Conservation (phyloP, 768 basidiomycete species). For the Tulasnella sp. region DNA sequence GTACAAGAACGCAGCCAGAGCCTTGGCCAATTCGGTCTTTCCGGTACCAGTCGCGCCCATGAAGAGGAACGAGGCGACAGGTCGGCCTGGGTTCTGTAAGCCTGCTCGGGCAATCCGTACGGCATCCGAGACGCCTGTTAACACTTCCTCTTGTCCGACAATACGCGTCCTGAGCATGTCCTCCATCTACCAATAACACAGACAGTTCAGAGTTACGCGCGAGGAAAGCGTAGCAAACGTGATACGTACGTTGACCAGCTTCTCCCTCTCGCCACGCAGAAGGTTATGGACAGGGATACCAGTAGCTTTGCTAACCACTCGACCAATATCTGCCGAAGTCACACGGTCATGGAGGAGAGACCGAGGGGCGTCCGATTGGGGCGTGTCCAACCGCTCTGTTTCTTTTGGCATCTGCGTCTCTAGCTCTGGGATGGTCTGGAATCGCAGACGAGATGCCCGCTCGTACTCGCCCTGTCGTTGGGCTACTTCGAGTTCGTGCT, state of each 20-base stretch:
- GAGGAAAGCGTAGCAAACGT: too few species aligned
- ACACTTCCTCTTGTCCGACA: conserved; percentile 86
- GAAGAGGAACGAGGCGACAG: conserved; percentile 89
- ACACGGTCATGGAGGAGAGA: conserved; percentile 75
- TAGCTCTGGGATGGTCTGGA: conserved; percentile 74
- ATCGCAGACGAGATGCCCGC: conserved; percentile 70
- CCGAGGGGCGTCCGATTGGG: conserved; percentile 28
- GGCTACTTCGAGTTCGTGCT: conserved; percentile 76
- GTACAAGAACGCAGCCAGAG: conserved; percentile 79
- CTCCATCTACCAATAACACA: conserved; percentile 96
- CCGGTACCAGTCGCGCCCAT: conserved; percentile 82
- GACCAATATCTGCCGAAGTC: conserved; percentile 78
- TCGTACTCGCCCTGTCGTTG: conserved; percentile 86
- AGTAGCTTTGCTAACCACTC: conserved; percentile 79
- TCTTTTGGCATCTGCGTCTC: conserved; percentile 56
- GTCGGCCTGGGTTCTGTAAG: conserved; percentile 75
- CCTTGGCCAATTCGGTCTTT: conserved; percentile 87
- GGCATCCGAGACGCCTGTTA: conserved; percentile 76
- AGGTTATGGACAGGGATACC: conserved; percentile 86
- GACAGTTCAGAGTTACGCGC: too few species aligned
- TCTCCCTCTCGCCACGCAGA: conserved; percentile 81
- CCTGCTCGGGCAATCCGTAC: conserved; percentile 85
- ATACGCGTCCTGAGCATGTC: conserved; percentile 60
- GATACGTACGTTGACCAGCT: conserved; percentile 66
- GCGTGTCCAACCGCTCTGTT: conserved; percentile 36